Conservation (phyloP, 257 asterid genomes). For the Lycium barbarum region DNA sequence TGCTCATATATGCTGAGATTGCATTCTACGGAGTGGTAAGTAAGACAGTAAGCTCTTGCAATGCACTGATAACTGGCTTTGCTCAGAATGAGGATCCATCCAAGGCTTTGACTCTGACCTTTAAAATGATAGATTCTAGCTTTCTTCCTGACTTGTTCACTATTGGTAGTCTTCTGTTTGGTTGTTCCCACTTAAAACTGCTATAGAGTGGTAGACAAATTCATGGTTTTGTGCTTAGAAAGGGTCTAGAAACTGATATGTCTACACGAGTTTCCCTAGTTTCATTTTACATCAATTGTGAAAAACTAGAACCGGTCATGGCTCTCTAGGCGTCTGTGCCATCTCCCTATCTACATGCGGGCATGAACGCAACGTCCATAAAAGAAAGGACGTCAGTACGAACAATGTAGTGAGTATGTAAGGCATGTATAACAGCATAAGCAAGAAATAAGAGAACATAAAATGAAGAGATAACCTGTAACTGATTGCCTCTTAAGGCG, state of each 20-base stretch:
- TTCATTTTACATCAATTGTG: constrained; percentile 43
- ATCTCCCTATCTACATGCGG: no score
- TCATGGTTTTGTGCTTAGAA: constrained; percentile 43
- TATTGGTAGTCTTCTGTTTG: constrained; percentile 41
- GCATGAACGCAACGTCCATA: no score
- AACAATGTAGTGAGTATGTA: no score
- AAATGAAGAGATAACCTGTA: no score
- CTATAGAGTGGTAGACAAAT: constrained; percentile 34
- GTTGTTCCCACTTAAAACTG: constrained; percentile 32
- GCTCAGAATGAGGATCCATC: constrained; percentile 34
- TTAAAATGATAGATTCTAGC: constrained; percentile 37
- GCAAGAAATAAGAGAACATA: no score
- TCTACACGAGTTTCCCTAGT: constrained; percentile 39
- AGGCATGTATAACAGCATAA: no score
- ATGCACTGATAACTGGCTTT: constrained; percentile 40
- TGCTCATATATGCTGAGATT: constrained; percentile 32
- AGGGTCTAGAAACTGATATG: constrained; percentile 35
- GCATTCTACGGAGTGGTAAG: constrained; percentile 31
- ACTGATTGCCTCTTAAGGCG: no score
- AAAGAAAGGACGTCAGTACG: no score
- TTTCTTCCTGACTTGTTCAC: constrained; percentile 41
- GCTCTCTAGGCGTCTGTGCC: no score
- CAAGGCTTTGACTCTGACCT: constrained; percentile 31
- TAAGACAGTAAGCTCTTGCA: constrained; percentile 45
- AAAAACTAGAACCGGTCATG: constrained; percentile 30